Evolutionary conservation across 108 stramenopile species (phyloP).

Genomic region (Cyclotella atomus): DNA sequence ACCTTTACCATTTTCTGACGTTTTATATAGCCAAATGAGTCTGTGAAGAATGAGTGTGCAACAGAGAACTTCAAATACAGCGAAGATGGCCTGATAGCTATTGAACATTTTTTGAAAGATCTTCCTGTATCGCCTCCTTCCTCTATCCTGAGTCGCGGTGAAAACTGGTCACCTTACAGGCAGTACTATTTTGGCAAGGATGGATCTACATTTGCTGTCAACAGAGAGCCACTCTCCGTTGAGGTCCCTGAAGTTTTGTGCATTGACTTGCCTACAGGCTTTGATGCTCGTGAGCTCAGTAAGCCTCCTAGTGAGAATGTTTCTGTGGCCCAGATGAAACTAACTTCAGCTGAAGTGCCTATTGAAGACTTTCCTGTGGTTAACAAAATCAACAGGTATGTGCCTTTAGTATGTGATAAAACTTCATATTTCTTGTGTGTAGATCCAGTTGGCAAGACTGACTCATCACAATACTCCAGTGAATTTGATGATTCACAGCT

Average conservation of each 20-base stretch:
- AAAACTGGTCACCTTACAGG: slow-evolving; percentile 48
- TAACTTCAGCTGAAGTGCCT: slow-evolving; percentile 34
- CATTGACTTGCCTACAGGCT: slow-evolving; percentile 49
- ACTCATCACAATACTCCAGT: too few species aligned
- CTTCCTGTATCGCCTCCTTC: slow-evolving; percentile 23
- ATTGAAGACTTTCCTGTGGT: not conserved
- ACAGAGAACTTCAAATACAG: slow-evolving; percentile 9
- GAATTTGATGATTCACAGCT: slow-evolving; percentile 22
- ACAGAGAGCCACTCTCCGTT: slow-evolving; percentile 1
- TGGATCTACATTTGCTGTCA: slow-evolving; percentile 25
- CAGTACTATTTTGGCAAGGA: slow-evolving; percentile 42
- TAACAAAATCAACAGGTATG: not conserved
- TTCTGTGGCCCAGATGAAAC: not conserved
- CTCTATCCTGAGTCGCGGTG: slow-evolving; percentile 38
- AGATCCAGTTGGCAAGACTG: too few species aligned
- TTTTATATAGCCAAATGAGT: too few species aligned
- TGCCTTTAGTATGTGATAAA: too few species aligned
- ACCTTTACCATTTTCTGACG: not conserved
- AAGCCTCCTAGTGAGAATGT: not conserved
- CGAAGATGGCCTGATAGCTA: slow-evolving; percentile 27
- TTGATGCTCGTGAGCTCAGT: slow-evolving; percentile 35
- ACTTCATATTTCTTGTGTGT: too few species aligned
- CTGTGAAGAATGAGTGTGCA: too few species aligned
- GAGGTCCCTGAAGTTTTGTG: slow-evolving; percentile 47
- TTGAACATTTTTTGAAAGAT: slow-evolving; percentile 11